Conservation (phyloP, 257 asterid species). For the Pogostemon cablin region DNA sequence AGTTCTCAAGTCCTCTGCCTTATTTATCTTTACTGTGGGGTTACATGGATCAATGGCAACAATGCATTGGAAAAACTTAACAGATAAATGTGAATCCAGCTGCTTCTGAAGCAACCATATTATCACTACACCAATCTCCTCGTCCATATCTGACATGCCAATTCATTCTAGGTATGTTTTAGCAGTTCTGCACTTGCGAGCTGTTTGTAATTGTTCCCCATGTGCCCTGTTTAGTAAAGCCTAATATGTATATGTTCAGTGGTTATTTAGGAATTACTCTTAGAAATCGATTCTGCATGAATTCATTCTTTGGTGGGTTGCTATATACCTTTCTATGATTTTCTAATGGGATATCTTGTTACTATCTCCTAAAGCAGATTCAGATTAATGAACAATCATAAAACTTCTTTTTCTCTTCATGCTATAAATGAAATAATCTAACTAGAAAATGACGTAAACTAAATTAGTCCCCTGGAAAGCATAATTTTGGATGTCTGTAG, state of each 20-base stretch:
- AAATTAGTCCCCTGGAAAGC: background rate
- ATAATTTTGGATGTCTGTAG: constrained; percentile 17
- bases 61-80: constrained; percentile 35
- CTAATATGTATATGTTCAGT: constrained; percentile 27
- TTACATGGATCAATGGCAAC: constrained; percentile 34
- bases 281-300: constrained; percentile 10
- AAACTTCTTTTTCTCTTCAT: constrained; percentile 10
- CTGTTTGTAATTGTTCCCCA: constrained; percentile 10
- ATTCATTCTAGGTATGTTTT: constrained; percentile 79
- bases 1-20: constrained; percentile 20
- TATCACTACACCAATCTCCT: constrained; percentile 74
- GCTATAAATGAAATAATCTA: constrained; percentile 13
- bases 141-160: constrained; percentile 86
- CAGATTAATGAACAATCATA: constrained; percentile 9
- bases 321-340: background rate
- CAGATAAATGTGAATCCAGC: constrained; percentile 86
- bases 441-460: constrained; percentile 18
- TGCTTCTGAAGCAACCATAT: constrained; percentile 84
- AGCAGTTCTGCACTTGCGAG: constrained; percentile 21
- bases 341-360: constrained; percentile 22
- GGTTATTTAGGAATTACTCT: constrained; percentile 3
- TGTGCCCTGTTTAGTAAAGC: constrained; percentile 15
- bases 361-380: constrained; percentile 20
- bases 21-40: constrained; percentile 35
- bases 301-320: background rate